Conservation (phyloP, 2,329 filamentous ascomycete species). For the Neonectria sp. region DNA sequence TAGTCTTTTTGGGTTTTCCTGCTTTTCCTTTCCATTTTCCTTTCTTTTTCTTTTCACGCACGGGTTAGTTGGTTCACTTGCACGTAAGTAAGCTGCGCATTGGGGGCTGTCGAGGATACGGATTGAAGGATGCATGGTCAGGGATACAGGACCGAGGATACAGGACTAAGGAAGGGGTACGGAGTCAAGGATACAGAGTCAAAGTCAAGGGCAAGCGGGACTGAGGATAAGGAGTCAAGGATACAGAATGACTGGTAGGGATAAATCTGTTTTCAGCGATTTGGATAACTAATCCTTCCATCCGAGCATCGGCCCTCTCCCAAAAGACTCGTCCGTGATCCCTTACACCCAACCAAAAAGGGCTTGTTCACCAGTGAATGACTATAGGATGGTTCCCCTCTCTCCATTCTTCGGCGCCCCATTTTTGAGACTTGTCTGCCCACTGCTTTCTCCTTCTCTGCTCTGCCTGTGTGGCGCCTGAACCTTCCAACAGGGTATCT, state of each 20-base stretch:
- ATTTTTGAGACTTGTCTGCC: constrained; percentile 13
- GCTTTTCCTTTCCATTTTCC: neutral
- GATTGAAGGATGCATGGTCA: neutral
- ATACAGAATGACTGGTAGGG: neutral
- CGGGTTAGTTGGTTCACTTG: neutral
- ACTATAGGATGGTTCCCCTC: constrained; percentile 15
- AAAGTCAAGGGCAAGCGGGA: neutral
- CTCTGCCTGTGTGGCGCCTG: constrained; percentile 24
- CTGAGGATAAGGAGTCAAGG: neutral
- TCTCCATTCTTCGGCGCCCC: constrained; percentile 6
- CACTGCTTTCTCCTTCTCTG: constrained; percentile 5
- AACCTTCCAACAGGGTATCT: constrained; percentile 49
- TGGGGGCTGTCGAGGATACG: neutral
- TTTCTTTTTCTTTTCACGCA: neutral
- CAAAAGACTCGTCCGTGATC: constrained; percentile 13
- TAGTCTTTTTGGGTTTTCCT: neutral
- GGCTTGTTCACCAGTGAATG: constrained; percentile 24
- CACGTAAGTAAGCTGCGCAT: neutral
- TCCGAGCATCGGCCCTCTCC: constrained; percentile 12
- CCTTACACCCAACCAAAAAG: constrained; percentile 10
- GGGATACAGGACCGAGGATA: constrained; percentile 1
- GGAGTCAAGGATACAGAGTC: neutral
- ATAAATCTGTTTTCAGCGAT: constrained; percentile 28
- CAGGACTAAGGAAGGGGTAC: neutral
- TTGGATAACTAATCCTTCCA: constrained; percentile 29